Percentiles rank a stretch among this genome's conserved stretches.
phyloP scores from a whole-genome alignment of 495 filamentous ascomycete species.

The Tuber melanosporum region DNA sequence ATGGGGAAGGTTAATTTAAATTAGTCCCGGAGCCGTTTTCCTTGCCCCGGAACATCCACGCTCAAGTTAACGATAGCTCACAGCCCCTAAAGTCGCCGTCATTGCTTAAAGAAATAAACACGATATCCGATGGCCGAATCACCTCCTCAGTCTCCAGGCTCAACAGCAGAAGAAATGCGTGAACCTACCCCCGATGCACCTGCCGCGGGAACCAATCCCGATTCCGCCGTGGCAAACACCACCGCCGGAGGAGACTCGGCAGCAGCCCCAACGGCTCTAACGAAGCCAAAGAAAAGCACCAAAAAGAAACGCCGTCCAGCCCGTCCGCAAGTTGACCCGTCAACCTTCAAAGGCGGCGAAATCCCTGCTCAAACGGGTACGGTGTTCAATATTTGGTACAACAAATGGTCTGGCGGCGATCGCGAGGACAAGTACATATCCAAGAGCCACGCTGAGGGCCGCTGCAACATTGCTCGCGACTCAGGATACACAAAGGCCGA shows the following conservation, averaged over 20 bases:
- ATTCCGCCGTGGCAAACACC: neutral
- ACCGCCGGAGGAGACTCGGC: constrained; percentile 5
- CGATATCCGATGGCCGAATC: neutral
- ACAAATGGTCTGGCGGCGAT: constrained; percentile 92
- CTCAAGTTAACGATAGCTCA: neutral
- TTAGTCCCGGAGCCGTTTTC: neutral
- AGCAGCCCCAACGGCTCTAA: constrained; percentile 1
- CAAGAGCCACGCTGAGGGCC: constrained; percentile 63
- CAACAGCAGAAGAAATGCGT: neutral
- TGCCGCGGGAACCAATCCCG: neutral
- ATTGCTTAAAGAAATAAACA: neutral
- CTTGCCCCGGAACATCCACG: neutral
- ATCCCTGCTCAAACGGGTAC: constrained; percentile 85
- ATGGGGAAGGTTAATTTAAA: neutral
- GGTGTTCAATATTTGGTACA: constrained; percentile 93
- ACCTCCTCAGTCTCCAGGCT: neutral
- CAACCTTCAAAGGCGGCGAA: constrained; percentile 66
- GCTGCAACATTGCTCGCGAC: constrained; percentile 77
- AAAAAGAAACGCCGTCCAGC: constrained; percentile 65
- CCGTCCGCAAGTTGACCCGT: constrained; percentile 65
- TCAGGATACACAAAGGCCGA: constrained; percentile 86
- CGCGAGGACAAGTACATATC: constrained; percentile 82
- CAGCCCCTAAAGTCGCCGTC: neutral
- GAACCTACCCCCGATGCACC: neutral
- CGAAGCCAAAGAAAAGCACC: constrained; percentile 59